A percentile compares a stretch with the other conserved stretches of the same genome.
phyloP scores from a whole-genome alignment of 768 basidiomycete species.

The Phylloporus arenicola region DNA sequence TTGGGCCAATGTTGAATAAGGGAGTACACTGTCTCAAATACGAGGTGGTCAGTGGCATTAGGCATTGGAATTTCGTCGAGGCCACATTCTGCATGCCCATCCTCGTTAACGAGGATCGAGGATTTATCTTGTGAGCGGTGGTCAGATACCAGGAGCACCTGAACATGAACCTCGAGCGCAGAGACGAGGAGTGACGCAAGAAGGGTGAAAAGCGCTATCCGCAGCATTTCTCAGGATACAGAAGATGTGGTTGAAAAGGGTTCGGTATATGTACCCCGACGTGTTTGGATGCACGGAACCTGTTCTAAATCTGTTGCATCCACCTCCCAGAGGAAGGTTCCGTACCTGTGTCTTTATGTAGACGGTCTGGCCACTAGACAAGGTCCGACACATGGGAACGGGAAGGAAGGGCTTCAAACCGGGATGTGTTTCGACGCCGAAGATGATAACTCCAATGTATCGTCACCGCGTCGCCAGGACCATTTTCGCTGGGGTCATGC shows the following conservation, averaged over 20 bases:
- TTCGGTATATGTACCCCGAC: neutral
- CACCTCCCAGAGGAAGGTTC: neutral
- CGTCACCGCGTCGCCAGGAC: too few species aligned
- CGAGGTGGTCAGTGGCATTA: constrained; percentile 29
- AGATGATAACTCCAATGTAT: neutral
- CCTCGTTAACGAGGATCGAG: neutral
- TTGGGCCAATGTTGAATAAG: too few species aligned
- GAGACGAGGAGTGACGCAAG: neutral
- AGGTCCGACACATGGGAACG: neutral
- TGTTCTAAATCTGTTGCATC: neutral
- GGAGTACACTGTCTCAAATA: constrained; percentile 36
- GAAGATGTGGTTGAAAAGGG: neutral
- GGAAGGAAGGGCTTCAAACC: neutral
- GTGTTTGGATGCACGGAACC: neutral
- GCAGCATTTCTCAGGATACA: neutral
- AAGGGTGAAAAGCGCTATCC: neutral
- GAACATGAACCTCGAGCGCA: neutral
- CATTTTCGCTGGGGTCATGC: neutral
- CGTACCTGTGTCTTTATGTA: neutral
- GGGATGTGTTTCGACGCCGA: neutral
- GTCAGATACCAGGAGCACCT: neutral
- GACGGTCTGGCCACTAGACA: neutral
- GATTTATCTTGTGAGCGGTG: neutral
- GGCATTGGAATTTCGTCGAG: constrained; percentile 11
- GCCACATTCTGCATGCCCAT: constrained; percentile 11